Evolutionary conservation across 495 filamentous ascomycete genomes (phyloP), one percentile per base, ranked within the genome.

Genomic region (Penicillium herquei): DNA sequence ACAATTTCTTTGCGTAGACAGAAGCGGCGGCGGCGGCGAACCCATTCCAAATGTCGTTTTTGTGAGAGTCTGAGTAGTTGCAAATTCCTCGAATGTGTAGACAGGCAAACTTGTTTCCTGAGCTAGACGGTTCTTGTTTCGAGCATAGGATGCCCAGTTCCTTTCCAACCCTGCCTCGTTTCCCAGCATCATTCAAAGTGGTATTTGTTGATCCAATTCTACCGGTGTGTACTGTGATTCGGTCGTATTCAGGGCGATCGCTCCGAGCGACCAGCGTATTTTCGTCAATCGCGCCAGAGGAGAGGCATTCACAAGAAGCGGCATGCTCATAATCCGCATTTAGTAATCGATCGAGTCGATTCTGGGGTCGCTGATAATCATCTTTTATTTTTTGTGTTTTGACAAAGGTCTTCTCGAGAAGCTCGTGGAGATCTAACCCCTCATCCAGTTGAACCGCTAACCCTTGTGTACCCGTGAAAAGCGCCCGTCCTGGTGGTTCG

Each of bases 301-400:
- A 44, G 11, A 48, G 45, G 13, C 45, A 48, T 32, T 48, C 31
- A 16, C 44, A 48, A 18, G 45, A 48, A 0, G n/a, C 16, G 8
- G 8, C 30, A 16, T 48, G 45, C 16, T 16, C 45, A 16, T 34
- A 48, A 9, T 48, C 45, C 12, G 45, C 30, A 7, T 18, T 48
- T n/a, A n/a, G 34, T n/a, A 48, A 30, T 10, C 6, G 45, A 12
- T 48, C 45, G 30, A 16, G 26, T 5, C 1, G 12, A 17, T 34
- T 9, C 5, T 16, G 45, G 12, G 45, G 45, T 13, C 34, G 26
- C 13, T 48, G 45, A 48, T 48, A 48, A n/a, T 35, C 32, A 10
- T 48, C 45, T 34, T 34, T 48, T 6, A 48, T 48, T 35, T 48
- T 48, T 30, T 48, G 45, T 11, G 45, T 48, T 12, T 48, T 48